Percentiles rank a stretch among this genome's conserved stretches.
Evolutionary conservation across 768 basidiomycete species (phyloP).

Genomic region (Cystofilobasidium macerans): DNA sequence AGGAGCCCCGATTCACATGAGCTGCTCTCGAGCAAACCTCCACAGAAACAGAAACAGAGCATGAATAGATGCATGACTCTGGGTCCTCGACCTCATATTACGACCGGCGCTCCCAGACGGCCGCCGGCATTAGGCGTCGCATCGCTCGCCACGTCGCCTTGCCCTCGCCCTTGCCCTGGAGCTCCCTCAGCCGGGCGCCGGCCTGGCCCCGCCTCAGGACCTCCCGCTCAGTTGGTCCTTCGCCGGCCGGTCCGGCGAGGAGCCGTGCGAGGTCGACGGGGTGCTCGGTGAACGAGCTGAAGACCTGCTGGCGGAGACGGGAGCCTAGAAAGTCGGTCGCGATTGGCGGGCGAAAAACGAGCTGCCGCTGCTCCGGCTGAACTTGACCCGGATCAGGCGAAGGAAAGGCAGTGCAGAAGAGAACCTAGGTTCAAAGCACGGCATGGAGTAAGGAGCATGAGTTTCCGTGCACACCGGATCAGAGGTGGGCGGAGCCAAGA

Average conservation of each 20-base stretch:
- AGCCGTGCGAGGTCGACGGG: conserved; percentile 7
- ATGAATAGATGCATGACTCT: too few species aligned
- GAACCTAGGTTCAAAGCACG: conserved; percentile 46
- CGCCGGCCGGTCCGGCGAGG: background rate
- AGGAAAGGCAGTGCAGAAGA: conserved; percentile 67
- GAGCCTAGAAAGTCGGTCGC: conserved; percentile 8
- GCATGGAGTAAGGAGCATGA: too few species aligned
- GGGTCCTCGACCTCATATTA: background rate
- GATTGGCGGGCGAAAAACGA: background rate
- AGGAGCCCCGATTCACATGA: too few species aligned
- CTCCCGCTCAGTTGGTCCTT: background rate
- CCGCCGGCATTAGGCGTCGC: conserved; percentile 12
- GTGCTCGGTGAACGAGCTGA: conserved; percentile 8
- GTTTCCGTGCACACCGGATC: too few species aligned
- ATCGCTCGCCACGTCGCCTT: conserved; percentile 24
- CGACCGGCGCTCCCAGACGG: conserved; percentile 19
- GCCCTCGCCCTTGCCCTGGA: conserved; percentile 7
- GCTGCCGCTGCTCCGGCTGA: too few species aligned
- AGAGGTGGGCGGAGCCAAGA: background rate
- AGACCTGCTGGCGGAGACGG: background rate
- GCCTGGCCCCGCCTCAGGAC: conserved; percentile 7
- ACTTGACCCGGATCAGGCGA: too few species aligned
- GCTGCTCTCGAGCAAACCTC: too few species aligned
- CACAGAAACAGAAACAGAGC: too few species aligned
- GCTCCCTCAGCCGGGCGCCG: background rate